phyloP scores from a whole-genome alignment of 306 rosid genomes.

The Pachyrhizus erosus region DNA sequence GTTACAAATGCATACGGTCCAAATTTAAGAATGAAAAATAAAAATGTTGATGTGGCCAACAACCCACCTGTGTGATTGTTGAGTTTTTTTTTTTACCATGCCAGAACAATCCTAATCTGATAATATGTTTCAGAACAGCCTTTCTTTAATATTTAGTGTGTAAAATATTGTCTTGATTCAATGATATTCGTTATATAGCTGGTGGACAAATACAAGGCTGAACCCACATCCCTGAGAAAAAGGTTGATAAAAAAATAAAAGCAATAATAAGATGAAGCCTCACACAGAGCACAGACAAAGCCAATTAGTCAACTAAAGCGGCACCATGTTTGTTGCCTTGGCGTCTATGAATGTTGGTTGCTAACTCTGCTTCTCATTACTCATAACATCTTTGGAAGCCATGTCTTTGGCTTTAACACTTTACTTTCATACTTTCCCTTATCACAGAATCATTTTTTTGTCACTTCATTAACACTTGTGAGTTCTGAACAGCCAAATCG shows the following conservation, averaged over 20 bases:
- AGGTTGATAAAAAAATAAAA: neutral
- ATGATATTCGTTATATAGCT: too few species aligned
- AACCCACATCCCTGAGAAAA: neutral
- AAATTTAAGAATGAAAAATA: too few species aligned
- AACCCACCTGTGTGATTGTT: too few species aligned
- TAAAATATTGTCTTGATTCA: too few species aligned
- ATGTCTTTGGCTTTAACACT: slow-evolving; percentile 10
- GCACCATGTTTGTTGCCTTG: slow-evolving; percentile 4
- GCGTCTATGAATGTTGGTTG: neutral
- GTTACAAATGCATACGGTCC: too few species aligned
- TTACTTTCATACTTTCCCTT: slow-evolving; percentile 9
- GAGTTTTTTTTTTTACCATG: too few species aligned
- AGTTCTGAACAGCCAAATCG: neutral
- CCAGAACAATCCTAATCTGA: too few species aligned
- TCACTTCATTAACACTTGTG: neutral
- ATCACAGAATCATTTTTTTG: slow-evolving; percentile 8
- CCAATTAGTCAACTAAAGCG: neutral
- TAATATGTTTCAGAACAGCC: too few species aligned
- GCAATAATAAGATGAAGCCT: neutral
- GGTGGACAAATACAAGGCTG: neutral
- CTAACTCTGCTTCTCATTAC: neutral
- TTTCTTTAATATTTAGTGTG: too few species aligned
- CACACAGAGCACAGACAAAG: neutral
- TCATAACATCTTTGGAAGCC: slow-evolving; percentile 22
- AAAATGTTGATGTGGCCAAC: too few species aligned